Evolutionary conservation across 306 rosid species (phyloP), one percentile per base, ranked within the genome.

Genomic region (apple (Malus domestica)): DNA sequence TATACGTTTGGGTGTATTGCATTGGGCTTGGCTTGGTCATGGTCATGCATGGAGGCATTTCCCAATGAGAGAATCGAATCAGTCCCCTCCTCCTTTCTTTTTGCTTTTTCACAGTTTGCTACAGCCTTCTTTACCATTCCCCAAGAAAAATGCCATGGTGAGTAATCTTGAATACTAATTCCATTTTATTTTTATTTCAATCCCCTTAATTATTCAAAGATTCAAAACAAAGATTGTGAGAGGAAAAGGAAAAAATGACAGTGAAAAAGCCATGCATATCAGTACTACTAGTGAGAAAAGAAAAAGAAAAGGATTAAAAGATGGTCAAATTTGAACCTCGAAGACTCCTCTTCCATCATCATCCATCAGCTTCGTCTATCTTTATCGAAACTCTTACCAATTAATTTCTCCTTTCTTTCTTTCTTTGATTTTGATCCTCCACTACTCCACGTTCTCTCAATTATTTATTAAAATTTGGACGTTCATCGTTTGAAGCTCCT

Each of bases 21-120:
- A 64, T 18, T 12, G 62, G 63, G 67, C 38, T 35, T 32, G 51
- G 64, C 59, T 66, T 68, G 72, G 83, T 80, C 80, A 75, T 70
- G 77, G 83, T 82, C 72, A 85, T 91, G 98, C 96, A 94, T 90
- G 96, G 93, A 90, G 91, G 93, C 97, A 89, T 83, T 90, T 88
- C 90, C 93, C 96, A 85, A 91, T 83, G 89, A 85, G 91, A 91
- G 97, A 91, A 91, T 93, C 96, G 96, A 91, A 90, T 90, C 90
- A 89, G 92, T 86, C 87, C 91, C 82, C 93, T 38, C 83, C 93
- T 38, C 85, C 88, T 86, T 91, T 86, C 79, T 85, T 92, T 94
- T 92, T 84, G 91, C 96, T 91, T 89, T 85, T 89, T 86, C 88
- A 86, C 98, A 90, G 91, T 90, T 90, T 83, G 93, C 86, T 82